These are phyloP conservation scores for Aquilaria agallochum DNA, from an alignment of 441 rosid species.

Conservation along the genomic window DNA sequence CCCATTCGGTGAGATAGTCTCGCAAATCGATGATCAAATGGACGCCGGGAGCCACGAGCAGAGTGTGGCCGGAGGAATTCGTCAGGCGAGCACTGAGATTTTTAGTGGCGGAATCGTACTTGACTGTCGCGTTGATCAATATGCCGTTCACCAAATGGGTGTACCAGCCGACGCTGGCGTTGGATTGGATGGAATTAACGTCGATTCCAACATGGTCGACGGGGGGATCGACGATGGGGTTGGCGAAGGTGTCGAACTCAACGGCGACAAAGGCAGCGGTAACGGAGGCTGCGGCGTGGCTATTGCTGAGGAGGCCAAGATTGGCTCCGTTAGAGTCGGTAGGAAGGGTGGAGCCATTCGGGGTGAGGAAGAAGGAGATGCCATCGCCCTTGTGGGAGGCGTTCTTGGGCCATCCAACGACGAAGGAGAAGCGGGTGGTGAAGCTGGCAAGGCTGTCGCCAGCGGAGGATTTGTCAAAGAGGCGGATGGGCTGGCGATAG, in stretches of 20 bases:
- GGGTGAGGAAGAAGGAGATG: constrained; percentile 30
- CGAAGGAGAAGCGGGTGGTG: constrained; percentile 27
- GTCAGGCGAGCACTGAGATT: not conserved
- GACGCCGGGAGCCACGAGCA: too few species aligned
- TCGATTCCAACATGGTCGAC: constrained; percentile 5
- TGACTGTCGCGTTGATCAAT: not conserved
- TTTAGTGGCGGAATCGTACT: not conserved
- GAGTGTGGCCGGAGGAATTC: too few species aligned
- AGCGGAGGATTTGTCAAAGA: constrained; percentile 23
- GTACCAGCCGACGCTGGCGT: not conserved
- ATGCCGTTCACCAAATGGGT: not conserved
- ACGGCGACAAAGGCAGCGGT: not conserved
- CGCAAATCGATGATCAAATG: not conserved
- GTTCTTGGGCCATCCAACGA: constrained; percentile 9
- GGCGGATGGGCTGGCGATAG: constrained; percentile 21
- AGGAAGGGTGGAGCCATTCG: constrained; percentile 12
- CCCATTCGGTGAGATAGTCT: not conserved
- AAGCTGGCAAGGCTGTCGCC: constrained; percentile 20
- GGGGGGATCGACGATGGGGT: not conserved
- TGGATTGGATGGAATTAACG: not conserved
- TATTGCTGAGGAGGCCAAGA: constrained; percentile 21
- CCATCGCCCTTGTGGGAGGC: constrained; percentile 14
- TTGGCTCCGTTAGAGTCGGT: constrained; percentile 1
- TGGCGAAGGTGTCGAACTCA: constrained; percentile 8
- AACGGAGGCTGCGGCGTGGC: not conserved